Conservation (phyloP, 2,329 filamentous ascomycete species). For the Beauveria sp. region DNA sequence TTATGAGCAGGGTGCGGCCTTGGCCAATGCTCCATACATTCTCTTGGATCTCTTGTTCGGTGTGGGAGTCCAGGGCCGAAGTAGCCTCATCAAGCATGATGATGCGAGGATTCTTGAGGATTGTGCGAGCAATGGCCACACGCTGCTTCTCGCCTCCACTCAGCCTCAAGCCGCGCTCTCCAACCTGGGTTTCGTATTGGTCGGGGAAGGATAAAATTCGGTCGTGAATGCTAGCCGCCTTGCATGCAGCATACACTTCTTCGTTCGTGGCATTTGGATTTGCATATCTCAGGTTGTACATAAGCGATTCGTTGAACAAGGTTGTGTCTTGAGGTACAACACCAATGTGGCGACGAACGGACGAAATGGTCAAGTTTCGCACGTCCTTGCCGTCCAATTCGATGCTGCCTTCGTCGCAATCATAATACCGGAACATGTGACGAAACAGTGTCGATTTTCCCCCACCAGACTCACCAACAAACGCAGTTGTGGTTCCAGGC, state of each 20-base stretch:
- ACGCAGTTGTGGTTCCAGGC: slow-evolving; percentile 88
- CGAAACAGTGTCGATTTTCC: slow-evolving; percentile 97
- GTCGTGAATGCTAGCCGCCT: slow-evolving; percentile 85
- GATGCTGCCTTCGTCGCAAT: slow-evolving; percentile 71
- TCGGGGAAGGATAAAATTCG: slow-evolving; percentile 86
- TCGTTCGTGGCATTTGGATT: slow-evolving; percentile 74
- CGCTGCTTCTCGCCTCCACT: slow-evolving; percentile 92
- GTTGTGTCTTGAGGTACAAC: slow-evolving; percentile 97
- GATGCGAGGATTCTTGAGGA: slow-evolving; percentile 84
- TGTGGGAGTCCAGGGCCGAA: slow-evolving; percentile 83
- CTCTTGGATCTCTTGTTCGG: slow-evolving; percentile 86
- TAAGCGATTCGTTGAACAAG: slow-evolving; percentile 86
- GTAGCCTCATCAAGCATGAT: slow-evolving; percentile 93
- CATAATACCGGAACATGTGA: slow-evolving; percentile 94
- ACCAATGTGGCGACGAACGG: slow-evolving; percentile 82
- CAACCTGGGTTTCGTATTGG: slow-evolving; percentile 81
- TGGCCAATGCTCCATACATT: slow-evolving; percentile 74
- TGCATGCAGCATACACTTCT: slow-evolving; percentile 73
- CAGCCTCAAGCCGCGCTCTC: slow-evolving; percentile 77
- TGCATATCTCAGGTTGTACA: slow-evolving; percentile 92
- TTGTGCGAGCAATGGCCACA: slow-evolving; percentile 86
- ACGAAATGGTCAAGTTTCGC: slow-evolving; percentile 83
- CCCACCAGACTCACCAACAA: slow-evolving; percentile 93
- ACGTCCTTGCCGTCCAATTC: slow-evolving; percentile 80
- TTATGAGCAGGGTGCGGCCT: slow-evolving; percentile 88